phyloP scores from a whole-genome alignment of 2,329 filamentous ascomycete genomes.

The Pseudogymnoascus sp. region DNA sequence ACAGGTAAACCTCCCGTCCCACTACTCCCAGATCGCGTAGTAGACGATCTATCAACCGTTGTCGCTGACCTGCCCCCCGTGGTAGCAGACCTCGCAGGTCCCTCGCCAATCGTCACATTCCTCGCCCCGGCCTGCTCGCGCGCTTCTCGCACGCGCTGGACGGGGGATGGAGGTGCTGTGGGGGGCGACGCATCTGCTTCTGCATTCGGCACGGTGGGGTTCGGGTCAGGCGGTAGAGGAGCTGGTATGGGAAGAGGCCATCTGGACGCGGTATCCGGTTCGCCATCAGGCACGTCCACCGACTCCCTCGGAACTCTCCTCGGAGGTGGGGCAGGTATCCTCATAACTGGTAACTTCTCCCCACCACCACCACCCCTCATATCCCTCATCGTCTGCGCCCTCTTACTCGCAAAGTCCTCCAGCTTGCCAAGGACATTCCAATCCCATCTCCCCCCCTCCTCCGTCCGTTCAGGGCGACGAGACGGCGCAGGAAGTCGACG shows the following conservation, averaged over 20 bases:
- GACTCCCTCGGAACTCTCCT: not conserved
- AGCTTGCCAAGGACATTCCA: constrained; percentile 52
- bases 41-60: not conserved
- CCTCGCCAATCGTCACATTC: not conserved
- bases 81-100: not conserved
- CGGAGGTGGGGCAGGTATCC: not conserved
- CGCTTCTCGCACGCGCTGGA: not conserved
- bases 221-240: not conserved
- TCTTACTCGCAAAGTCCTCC: constrained; percentile 52
- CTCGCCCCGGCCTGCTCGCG: not conserved
- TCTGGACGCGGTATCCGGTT: not conserved
- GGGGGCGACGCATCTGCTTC: not conserved
- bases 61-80: not conserved
- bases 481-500: constrained; percentile 16
- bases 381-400: constrained; percentile 53
- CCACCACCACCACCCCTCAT: constrained; percentile 21
- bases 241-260: not conserved
- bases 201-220: not conserved
- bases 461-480: constrained; percentile 16
- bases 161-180: not conserved
- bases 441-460: not conserved
- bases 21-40: not conserved
- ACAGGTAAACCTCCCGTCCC: not conserved
- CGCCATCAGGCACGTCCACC: not conserved
- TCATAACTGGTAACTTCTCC: not conserved